Percentiles rank a stretch among this genome's conserved stretches.
Evolutionary conservation across 805 yeast genomes (phyloP).

Genomic region (Torulaspora indica): DNA sequence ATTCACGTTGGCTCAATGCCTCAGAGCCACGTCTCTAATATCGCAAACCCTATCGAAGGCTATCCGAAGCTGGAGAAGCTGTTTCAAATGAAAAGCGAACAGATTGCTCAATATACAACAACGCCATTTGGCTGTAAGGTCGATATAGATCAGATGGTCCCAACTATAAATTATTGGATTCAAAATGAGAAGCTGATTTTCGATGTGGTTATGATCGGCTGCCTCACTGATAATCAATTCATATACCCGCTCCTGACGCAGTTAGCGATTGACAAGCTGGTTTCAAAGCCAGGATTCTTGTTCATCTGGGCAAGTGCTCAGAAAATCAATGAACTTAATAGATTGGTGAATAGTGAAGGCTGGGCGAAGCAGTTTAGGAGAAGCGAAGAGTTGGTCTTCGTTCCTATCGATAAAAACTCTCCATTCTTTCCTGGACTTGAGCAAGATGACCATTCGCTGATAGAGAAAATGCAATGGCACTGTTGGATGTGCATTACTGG

Average conservation of each 20-base stretch:
- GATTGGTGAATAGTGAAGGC: conserved; percentile 47
- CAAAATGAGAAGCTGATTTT: conserved; percentile 54
- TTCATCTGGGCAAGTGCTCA: conserved; percentile 84
- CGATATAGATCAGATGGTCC: conserved; percentile 48
- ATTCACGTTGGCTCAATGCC: conserved; percentile 62
- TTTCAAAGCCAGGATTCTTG: conserved; percentile 80
- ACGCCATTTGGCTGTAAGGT: conserved; percentile 64
- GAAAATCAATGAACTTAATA: conserved; percentile 59
- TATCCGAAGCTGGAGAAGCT: conserved; percentile 77
- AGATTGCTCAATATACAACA: conserved; percentile 48
- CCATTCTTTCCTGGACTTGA: conserved; percentile 60
- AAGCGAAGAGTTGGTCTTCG: conserved; percentile 82
- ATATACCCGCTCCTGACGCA: conserved; percentile 55
- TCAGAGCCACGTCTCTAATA: conserved; percentile 59
- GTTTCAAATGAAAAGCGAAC: conserved; percentile 59
- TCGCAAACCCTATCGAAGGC: conserved; percentile 65
- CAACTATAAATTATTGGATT: conserved; percentile 59
- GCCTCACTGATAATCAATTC: conserved; percentile 69
- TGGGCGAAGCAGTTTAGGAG: conserved; percentile 73
- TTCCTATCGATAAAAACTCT: conserved; percentile 62
- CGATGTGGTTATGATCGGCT: conserved; percentile 91
- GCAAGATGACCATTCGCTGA: conserved; percentile 44
- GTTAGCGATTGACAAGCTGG: conserved; percentile 66
- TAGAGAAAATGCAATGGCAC: conserved; percentile 85
- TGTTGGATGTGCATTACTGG: conserved; percentile 98